Evolutionary conservation across 2,329 filamentous ascomycete species (phyloP).

Genomic region (Berkeleyomyces basicola): DNA sequence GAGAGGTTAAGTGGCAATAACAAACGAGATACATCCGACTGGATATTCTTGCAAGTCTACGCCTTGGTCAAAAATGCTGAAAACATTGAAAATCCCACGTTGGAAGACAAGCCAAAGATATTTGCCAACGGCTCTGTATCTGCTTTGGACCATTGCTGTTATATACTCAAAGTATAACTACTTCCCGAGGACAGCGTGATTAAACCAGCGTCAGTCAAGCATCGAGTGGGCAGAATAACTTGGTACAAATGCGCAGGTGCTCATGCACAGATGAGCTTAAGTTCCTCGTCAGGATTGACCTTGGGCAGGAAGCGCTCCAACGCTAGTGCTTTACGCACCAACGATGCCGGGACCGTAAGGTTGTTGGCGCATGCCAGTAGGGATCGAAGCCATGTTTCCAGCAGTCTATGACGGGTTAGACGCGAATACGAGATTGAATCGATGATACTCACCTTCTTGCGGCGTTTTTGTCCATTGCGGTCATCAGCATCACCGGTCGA

Average conservation of each 20-base stretch:
- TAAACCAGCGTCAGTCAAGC: slow-evolving; percentile 14
- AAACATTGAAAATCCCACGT: slow-evolving; percentile 4
- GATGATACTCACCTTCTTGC: slow-evolving; percentile 40
- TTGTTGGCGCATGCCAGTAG: slow-evolving; percentile 30
- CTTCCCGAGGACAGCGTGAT: not conserved
- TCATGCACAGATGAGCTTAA: slow-evolving; percentile 2
- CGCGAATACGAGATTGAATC: slow-evolving; percentile 18
- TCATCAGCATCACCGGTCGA: slow-evolving; percentile 58
- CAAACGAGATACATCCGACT: not conserved
- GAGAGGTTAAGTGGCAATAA: slow-evolving; percentile 1
- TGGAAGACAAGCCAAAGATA: not conserved
- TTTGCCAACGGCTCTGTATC: not conserved
- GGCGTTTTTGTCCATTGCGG: slow-evolving; percentile 37
- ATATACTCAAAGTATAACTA: not conserved
- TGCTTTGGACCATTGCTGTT: not conserved
- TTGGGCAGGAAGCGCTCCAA: not conserved
- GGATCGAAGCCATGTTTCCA: slow-evolving; percentile 27
- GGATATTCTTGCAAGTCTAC: not conserved
- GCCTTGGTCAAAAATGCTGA: slow-evolving; percentile 8
- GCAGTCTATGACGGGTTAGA: slow-evolving; percentile 33
- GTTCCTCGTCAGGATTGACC: slow-evolving; percentile 13
- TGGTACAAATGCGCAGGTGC: slow-evolving; percentile 5
- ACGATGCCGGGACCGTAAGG: slow-evolving; percentile 43
- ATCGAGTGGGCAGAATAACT: not conserved
- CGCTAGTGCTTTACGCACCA: slow-evolving; percentile 27